Evolutionary conservation across 768 basidiomycete genomes (phyloP).

Genomic region (Termitomyces sp.): DNA sequence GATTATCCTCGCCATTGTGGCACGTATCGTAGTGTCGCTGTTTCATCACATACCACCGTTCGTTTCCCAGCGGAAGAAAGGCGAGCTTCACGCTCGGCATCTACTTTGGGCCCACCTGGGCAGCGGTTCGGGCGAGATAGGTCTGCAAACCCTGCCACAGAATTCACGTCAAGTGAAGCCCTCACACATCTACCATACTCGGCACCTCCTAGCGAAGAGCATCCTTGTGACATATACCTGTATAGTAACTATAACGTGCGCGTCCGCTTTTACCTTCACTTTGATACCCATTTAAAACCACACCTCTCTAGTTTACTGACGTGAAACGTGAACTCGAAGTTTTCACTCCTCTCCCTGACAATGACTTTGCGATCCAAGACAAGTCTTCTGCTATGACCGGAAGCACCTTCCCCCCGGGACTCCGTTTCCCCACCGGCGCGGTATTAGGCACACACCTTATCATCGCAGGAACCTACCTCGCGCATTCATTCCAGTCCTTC

Average conservation of each 20-base stretch:
- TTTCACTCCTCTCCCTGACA: slow-evolving; percentile 73
- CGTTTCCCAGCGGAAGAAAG: slow-evolving; percentile 64
- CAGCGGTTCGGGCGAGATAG: slow-evolving; percentile 51
- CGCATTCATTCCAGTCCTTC: slow-evolving; percentile 90
- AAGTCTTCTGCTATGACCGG: slow-evolving; percentile 79
- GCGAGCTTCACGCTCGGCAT: slow-evolving; percentile 31
- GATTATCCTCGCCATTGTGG: slow-evolving; percentile 92
- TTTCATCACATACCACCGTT: slow-evolving; percentile 63
- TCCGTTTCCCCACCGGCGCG: slow-evolving; percentile 94
- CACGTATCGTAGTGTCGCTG: slow-evolving; percentile 91
- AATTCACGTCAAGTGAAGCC: slow-evolving; percentile 52
- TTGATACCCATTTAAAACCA: slow-evolving; percentile 8
- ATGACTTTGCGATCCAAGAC: slow-evolving; percentile 75
- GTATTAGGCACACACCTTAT: slow-evolving; percentile 88
- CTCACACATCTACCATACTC: slow-evolving; percentile 77
- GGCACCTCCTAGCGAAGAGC: slow-evolving; percentile 60
- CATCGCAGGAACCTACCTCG: slow-evolving; percentile 93
- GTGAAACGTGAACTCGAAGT: slow-evolving; percentile 95
- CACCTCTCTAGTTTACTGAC: slow-evolving; percentile 68
- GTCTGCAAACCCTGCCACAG: slow-evolving; percentile 30
- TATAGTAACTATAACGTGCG: slow-evolving; percentile 96
- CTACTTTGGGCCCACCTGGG: slow-evolving; percentile 49
- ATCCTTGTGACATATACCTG: slow-evolving; percentile 81
- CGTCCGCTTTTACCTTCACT: slow-evolving; percentile 6
- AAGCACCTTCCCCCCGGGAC: slow-evolving; percentile 81